phyloP scores from a whole-genome alignment of 2,329 filamentous ascomycete genomes.

The Saccharata proteae region DNA sequence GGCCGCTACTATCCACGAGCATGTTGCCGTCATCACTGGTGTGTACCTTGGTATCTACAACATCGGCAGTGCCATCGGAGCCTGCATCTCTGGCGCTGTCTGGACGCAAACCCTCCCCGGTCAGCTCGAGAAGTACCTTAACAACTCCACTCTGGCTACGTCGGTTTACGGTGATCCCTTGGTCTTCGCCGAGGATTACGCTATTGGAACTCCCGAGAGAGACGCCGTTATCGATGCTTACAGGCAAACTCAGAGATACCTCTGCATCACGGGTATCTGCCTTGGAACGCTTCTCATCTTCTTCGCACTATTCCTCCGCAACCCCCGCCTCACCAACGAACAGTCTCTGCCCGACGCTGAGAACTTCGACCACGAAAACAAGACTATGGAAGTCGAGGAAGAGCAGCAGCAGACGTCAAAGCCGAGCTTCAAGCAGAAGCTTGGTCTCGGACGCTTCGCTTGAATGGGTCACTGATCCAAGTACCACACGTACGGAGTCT shows the following conservation, averaged over 20 bases:
- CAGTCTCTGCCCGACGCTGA: constrained; percentile 35
- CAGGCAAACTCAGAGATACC: constrained; percentile 32
- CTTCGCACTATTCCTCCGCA: constrained; percentile 34
- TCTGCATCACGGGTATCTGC: constrained; percentile 41
- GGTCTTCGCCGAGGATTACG: constrained; percentile 22
- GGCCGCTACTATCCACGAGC: constrained; percentile 38
- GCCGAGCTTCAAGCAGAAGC: too few species aligned
- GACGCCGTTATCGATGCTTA: constrained; percentile 34
- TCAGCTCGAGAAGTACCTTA: constrained; percentile 28
- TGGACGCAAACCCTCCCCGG: constrained; percentile 47
- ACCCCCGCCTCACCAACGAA: constrained; percentile 33
- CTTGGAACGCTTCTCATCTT: constrained; percentile 33
- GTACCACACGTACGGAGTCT: too few species aligned
- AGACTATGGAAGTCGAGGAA: too few species aligned
- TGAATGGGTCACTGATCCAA: too few species aligned
- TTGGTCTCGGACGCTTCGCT: too few species aligned
- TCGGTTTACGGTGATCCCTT: constrained; percentile 33
- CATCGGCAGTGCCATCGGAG: constrained; percentile 48
- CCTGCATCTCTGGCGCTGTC: constrained; percentile 48
- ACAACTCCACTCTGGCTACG: constrained; percentile 28
- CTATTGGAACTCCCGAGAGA: constrained; percentile 33
- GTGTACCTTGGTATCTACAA: constrained; percentile 53
- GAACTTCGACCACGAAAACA: constrained; percentile 1
- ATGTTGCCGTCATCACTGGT: constrained; percentile 52
- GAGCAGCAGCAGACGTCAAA: too few species aligned